Evolutionary conservation across 2,329 filamentous ascomycete species (phyloP).

Genomic region (Pseudodiploospora longispora): DNA sequence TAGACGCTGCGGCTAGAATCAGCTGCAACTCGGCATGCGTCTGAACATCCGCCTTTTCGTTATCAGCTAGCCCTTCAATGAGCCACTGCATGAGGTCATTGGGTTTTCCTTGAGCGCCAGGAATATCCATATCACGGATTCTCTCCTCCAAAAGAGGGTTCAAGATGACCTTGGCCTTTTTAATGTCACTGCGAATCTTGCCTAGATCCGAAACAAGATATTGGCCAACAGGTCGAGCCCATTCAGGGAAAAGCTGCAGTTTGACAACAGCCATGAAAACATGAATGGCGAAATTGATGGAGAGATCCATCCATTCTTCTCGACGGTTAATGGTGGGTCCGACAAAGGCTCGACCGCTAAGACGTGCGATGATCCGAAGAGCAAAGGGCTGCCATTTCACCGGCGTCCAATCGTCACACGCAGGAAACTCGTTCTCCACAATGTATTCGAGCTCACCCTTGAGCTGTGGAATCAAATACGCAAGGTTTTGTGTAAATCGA

Average conservation of each 20-base stretch:
- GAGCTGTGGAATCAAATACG: conserved; percentile 36
- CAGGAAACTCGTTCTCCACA: conserved; percentile 38
- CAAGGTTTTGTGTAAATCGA: conserved; percentile 40
- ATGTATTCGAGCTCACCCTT: conserved; percentile 40
- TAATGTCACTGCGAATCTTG: conserved; percentile 36
- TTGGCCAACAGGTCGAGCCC: conserved; percentile 39
- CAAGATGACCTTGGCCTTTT: conserved; percentile 34
- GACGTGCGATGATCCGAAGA: conserved; percentile 41
- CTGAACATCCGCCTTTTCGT: conserved; percentile 29
- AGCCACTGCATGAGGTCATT: conserved; percentile 40
- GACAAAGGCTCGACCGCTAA: conserved; percentile 47
- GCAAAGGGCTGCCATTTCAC: conserved; percentile 45
- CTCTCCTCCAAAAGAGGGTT: conserved; percentile 39
- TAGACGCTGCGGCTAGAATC: conserved; percentile 35
- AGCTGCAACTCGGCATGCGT: conserved; percentile 35
- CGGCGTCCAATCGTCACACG: conserved; percentile 46
- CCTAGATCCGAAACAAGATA: conserved; percentile 38
- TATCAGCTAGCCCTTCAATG: conserved; percentile 30
- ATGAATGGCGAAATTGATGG: conserved; percentile 42
- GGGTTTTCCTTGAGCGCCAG: conserved; percentile 25
- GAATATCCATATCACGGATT: conserved; percentile 30
- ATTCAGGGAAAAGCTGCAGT: conserved; percentile 44
- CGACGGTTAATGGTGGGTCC: conserved; percentile 41
- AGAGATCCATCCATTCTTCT: conserved; percentile 45
- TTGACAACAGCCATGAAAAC: conserved; percentile 40